phyloP scores from a whole-genome alignment of 805 yeast species.

The Saccharomycopsis sp. region DNA sequence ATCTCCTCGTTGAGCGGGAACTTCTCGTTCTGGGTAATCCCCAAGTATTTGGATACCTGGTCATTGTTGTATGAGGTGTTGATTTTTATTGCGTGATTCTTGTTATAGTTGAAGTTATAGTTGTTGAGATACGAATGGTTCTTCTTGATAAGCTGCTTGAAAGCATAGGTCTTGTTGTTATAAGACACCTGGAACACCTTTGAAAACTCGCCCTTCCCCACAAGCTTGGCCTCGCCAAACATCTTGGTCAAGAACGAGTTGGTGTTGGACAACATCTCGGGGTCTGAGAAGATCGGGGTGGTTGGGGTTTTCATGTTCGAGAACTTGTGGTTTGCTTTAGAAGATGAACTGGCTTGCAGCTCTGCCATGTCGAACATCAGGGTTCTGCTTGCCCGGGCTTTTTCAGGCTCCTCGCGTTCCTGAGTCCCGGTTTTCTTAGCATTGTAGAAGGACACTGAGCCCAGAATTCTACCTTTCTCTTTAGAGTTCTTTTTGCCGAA shows the following conservation, averaged over 20 bases:
- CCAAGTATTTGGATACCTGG: slow-evolving; percentile 14
- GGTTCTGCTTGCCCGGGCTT: neutral
- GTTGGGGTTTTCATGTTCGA: slow-evolving; percentile 16
- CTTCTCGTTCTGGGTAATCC: slow-evolving; percentile 7
- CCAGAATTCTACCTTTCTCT: neutral
- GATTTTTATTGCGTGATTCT: neutral
- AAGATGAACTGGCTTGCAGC: neutral
- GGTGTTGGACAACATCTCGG: slow-evolving; percentile 18
- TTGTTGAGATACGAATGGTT: neutral
- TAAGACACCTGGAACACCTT: slow-evolving; percentile 76
- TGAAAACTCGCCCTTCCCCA: slow-evolving; percentile 89
- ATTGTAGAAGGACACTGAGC: too few species aligned
- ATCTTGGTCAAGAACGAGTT: slow-evolving; percentile 41
- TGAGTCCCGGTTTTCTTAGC: neutral
- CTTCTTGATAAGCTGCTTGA: slow-evolving; percentile 39
- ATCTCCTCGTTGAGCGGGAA: slow-evolving; percentile 25
- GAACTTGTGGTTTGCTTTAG: neutral
- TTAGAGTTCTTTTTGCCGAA: neutral
- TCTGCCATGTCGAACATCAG: neutral
- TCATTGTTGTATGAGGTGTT: slow-evolving; percentile 11
- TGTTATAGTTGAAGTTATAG: slow-evolving; percentile 1
- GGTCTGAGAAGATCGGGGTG: slow-evolving; percentile 18
- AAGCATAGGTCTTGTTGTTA: slow-evolving; percentile 63
- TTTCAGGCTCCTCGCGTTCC: neutral
- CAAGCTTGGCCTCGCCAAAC: slow-evolving; percentile 52